Evolutionary conservation across 2,329 filamentous ascomycete genomes (phyloP), one percentile per base, ranked within the genome.

Genomic region (Chrysoporthe deuterocubensis): DNA sequence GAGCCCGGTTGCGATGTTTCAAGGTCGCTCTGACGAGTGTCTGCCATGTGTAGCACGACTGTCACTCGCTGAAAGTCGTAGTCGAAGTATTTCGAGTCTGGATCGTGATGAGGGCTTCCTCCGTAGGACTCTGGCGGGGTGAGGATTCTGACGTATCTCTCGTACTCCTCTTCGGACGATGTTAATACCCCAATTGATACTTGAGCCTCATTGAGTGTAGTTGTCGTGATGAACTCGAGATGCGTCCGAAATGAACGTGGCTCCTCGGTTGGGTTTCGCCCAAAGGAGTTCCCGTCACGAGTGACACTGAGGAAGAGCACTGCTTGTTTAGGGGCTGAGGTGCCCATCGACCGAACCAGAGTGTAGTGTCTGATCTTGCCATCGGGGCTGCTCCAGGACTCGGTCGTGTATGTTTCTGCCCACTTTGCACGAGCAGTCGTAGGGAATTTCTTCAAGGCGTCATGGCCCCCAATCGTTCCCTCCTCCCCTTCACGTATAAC

Each of bases 291-390:
- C n/a, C 40, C 18, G 18, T 59, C 57, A 21, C 57, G 57, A 7
- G 34, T 59, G 18, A 59, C 37, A 43, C 57, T 59, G 57, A 59
- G 57, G 37, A 59, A 40, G 16, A 59, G 18, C 37, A 59, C n/a
- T n/a, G 57, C 37, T 59, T 59, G 57, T 21, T 59, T 18, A 13
- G 57, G 37, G 13, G 57, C 16, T 21, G 37, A 42, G 40, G 40
- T 21, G 9, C 9, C 14, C 2, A 16, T 6, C 16, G 37, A 18
- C n/a, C 37, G 57, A 18, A 21, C 57, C 37, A 59, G 57, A 16
- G 57, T 59, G 37, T 59, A 59, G 37, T 59, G 57, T 14, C 40
- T 37, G 57, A 59, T 59, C n/a, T 21, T 21, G 57, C 57, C 57
- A 13, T 59, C 57, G 11, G 9, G 37, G 37, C 34, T 59, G 37